A percentile compares a stretch with the other conserved stretches of the same genome.
These are phyloP conservation scores for Daldinia caldariorum DNA, from an alignment of 495 filamentous ascomycete genomes.

Conservation along the genomic window DNA sequence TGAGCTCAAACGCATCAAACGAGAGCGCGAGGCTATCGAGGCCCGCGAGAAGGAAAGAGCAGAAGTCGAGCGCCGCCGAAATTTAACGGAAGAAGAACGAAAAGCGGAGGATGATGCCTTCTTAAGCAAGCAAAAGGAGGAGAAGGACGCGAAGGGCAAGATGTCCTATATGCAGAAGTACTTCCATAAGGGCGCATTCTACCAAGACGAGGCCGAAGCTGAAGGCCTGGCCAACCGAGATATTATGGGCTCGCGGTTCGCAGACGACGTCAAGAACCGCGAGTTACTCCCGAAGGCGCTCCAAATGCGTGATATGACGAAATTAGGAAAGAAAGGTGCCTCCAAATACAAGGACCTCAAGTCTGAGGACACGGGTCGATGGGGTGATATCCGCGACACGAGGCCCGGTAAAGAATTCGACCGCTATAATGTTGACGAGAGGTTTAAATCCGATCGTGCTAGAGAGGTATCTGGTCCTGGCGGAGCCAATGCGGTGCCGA, in stretches of 20 bases:
- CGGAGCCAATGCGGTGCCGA: conserved; percentile 68
- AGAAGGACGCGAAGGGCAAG: conserved; percentile 84
- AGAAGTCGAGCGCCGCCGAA: conserved; percentile 87
- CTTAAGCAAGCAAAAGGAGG: conserved; percentile 81
- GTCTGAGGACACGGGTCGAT: conserved; percentile 90
- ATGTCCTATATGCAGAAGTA: conserved; percentile 95
- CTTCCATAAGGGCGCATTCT: conserved; percentile 97
- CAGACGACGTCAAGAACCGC: conserved; percentile 80
- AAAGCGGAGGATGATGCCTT: conserved; percentile 85
- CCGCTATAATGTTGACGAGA: conserved; percentile 64
- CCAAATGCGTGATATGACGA: conserved; percentile 93
- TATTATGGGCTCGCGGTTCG: conserved; percentile 80
- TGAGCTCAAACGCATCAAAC: conserved; percentile 86
- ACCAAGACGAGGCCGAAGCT: conserved; percentile 77
- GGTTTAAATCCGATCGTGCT: conserved; percentile 74
- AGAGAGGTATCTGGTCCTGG: conserved; percentile 55
- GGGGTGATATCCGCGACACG: conserved; percentile 72
- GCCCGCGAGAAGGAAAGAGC: conserved; percentile 83
- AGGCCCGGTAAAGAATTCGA: conserved; percentile 58
- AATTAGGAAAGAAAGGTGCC: conserved; percentile 89
- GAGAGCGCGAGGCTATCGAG: conserved; percentile 87
- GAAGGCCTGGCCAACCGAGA: conserved; percentile 79
- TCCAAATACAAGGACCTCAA: conserved; percentile 90
- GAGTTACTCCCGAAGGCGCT: conserved; percentile 90
- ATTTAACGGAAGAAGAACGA: conserved; percentile 87